phyloP scores from a whole-genome alignment of 23 red algal species.

The Chondrus crispus region DNA sequence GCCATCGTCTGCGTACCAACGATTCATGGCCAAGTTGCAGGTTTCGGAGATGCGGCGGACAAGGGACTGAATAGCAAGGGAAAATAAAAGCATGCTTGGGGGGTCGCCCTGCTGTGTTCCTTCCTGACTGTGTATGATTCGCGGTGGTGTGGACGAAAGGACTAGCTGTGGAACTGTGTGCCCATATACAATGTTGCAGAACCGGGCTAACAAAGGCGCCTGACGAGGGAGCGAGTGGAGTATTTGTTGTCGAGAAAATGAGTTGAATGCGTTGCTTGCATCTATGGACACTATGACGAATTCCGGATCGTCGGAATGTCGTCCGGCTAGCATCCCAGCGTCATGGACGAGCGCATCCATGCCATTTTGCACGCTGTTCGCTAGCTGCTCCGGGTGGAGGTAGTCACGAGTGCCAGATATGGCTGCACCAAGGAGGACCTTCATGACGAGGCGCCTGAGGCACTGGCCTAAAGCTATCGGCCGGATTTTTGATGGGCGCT shows the following conservation, averaged over 20 bases:
- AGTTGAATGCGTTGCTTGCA: background rate
- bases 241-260: background rate
- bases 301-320: too few species aligned
- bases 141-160: background rate
- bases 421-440: too few species aligned
- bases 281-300: background rate
- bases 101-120: background rate
- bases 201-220: background rate
- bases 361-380: too few species aligned
- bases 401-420: too few species aligned
- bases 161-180: background rate
- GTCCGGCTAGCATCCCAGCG: too few species aligned
- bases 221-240: background rate
- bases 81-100: background rate
- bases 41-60: background rate
- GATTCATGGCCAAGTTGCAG: background rate
- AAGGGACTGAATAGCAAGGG: background rate
- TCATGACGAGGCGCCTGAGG: too few species aligned
- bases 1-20: background rate
- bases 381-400: too few species aligned
- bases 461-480: too few species aligned
- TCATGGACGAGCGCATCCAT: too few species aligned
- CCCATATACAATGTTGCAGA: background rate
- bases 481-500: too few species aligned
- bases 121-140: background rate